These are phyloP conservation scores for Citrus maxima DNA, from an alignment of 345 rosid genomes.

Conservation along the genomic window DNA sequence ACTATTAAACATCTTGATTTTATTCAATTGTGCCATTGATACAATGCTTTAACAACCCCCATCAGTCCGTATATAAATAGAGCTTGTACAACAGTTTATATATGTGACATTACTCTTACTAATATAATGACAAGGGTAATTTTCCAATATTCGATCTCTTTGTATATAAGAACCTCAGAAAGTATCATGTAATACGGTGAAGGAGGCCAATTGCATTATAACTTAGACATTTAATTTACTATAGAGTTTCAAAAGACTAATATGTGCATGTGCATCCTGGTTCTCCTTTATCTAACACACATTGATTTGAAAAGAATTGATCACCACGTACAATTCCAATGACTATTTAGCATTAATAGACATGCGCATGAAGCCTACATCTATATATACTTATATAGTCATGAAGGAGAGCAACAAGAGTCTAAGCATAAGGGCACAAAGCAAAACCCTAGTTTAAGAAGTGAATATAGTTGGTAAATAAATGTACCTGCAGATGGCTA, in stretches of 20 bases:
- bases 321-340: too few species aligned
- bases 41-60: too few species aligned
- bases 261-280: neutral
- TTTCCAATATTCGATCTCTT: neutral
- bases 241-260: neutral
- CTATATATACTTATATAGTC: too few species aligned
- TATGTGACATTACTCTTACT: too few species aligned
- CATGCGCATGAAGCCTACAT: neutral
- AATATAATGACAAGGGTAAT: too few species aligned
- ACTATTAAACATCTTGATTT: too few species aligned
- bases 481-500: slow-evolving; percentile 62
- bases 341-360: neutral
- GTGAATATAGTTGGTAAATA: neutral
- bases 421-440: neutral
- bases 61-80: too few species aligned
- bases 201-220: neutral
- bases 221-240: neutral
- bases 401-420: neutral
- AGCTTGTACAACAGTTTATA: too few species aligned
- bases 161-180: too few species aligned
- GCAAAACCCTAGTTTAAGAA: neutral
- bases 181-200: too few species aligned
- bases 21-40: too few species aligned
- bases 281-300: neutral
- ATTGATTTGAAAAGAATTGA: too few species aligned